Percentiles rank a stretch among this genome's conserved stretches.
phyloP scores from a whole-genome alignment of 1,139 yeast genomes.

The Debaryomyces psychrophilus region DNA sequence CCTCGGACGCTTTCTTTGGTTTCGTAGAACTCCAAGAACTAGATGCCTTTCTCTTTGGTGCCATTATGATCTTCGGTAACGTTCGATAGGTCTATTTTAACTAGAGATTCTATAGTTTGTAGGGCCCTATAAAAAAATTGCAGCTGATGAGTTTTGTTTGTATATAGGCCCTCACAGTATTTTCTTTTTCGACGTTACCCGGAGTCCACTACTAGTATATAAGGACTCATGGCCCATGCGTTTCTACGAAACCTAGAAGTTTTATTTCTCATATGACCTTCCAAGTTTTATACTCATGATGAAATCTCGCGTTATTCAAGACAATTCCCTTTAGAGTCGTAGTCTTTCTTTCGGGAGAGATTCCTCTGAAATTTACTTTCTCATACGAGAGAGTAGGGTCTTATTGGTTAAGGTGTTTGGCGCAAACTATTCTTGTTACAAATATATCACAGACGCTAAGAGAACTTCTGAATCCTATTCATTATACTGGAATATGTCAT shows the following conservation, averaged over 20 bases:
- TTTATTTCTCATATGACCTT: constrained; percentile 47
- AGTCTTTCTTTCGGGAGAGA: constrained; percentile 31
- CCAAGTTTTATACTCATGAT: constrained; percentile 64
- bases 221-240: constrained; percentile 3
- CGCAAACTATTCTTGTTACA: constrained; percentile 64
- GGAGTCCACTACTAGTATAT: constrained; percentile 2
- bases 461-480: constrained; percentile 48
- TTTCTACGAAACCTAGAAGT: constrained; percentile 6
- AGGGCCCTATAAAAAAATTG: constrained; percentile 6
- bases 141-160: constrained; percentile 10
- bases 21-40: constrained; percentile 15
- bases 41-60: constrained; percentile 25
- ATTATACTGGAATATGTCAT: constrained; percentile 11
- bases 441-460: constrained; percentile 42
- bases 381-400: constrained; percentile 50
- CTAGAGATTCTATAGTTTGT: neutral
- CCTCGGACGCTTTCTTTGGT: constrained; percentile 9
- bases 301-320: constrained; percentile 59
- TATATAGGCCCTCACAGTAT: constrained; percentile 1
- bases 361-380: constrained; percentile 43
- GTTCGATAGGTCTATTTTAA: neutral
- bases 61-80: constrained; percentile 14
- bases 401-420: constrained; percentile 62
- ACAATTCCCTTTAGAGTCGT: constrained; percentile 54
- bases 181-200: constrained; percentile 13